Percentiles rank a stretch among this genome's conserved stretches.
Evolutionary conservation across 257 asterid species (phyloP).

Genomic region (Agastache rugosa): DNA sequence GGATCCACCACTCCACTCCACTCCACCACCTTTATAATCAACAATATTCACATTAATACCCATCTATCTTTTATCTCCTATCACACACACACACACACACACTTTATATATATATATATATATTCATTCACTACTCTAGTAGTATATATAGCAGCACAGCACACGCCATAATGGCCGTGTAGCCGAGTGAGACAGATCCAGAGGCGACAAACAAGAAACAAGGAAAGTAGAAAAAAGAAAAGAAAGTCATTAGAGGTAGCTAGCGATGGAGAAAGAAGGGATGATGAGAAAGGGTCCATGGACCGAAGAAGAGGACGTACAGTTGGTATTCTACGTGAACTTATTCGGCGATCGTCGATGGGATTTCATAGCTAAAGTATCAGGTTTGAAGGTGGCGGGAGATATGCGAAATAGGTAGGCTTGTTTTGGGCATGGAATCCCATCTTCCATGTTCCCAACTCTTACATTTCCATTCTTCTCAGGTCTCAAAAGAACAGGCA

Average conservation of each 20-base stretch:
- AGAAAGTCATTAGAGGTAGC: background rate
- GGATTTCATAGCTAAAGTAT: conserved; percentile 95
- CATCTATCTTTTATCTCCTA: conserved; percentile 37
- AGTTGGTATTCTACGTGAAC: conserved; percentile 80
- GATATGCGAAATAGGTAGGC: conserved; percentile 72
- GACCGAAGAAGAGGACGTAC: conserved; percentile 89
- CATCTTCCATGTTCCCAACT: conserved; percentile 28
- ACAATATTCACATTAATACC: conserved; percentile 46
- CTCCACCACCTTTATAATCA: conserved; percentile 48
- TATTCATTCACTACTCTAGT: background rate
- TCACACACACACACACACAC: conserved; percentile 12
- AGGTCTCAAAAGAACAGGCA: conserved; percentile 91
- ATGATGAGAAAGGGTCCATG: conserved; percentile 80
- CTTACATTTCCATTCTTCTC: conserved; percentile 17
- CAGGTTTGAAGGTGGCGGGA: conserved; percentile 99
- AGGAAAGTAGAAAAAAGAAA: no score
- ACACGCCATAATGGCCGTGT: conserved; percentile 21
- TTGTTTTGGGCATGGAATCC: conserved; percentile 70
- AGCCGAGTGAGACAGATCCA: background rate
- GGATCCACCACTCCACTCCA: background rate
- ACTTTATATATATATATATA: background rate
- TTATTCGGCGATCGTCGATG: conserved; percentile 92
- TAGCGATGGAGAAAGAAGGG: conserved; percentile 46
- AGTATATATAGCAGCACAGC: conserved; percentile 16
- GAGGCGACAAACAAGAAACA: background rate